Evolutionary conservation across 345 rosid species (phyloP).

Genomic region (Aurinia saxatilis): DNA sequence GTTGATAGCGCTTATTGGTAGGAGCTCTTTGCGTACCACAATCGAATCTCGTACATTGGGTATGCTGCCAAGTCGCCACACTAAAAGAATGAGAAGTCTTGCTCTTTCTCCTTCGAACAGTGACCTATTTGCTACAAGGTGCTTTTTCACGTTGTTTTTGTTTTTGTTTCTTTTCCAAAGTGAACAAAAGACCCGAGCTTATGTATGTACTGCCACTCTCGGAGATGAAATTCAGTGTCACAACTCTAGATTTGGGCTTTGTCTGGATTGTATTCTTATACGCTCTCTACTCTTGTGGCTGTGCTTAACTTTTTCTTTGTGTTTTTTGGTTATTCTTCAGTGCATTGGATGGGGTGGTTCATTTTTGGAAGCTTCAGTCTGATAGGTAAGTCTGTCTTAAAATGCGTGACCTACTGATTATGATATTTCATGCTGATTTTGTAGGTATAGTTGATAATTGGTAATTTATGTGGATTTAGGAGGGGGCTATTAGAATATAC

Average conservation of each 20-base stretch:
- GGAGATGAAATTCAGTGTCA: background rate
- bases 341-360: slow-evolving; percentile 31
- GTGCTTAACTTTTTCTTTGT: slow-evolving; percentile 1
- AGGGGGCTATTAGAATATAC: background rate
- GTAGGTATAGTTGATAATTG: background rate
- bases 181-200: background rate
- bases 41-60: slow-evolving; percentile 14
- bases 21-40: slow-evolving; percentile 29
- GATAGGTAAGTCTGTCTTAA: slow-evolving; percentile 17
- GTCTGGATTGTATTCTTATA: background rate
- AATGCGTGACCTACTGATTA: background rate
- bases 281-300: background rate
- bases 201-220: background rate
- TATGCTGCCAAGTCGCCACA: slow-evolving; percentile 31
- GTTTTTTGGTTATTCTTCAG: slow-evolving; percentile 16
- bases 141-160: background rate
- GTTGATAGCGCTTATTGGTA: slow-evolving; percentile 32
- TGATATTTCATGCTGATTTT: background rate
- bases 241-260: background rate
- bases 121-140: slow-evolving; percentile 31
- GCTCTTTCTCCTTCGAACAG: slow-evolving; percentile 28
- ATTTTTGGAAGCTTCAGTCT: slow-evolving; percentile 31
- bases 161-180: background rate
- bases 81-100: slow-evolving; percentile 32
- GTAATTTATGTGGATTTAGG: background rate